Base-by-base conservation (phyloP, 1,284 basidiomycete species). In the Ustilago hordei region DNA sequence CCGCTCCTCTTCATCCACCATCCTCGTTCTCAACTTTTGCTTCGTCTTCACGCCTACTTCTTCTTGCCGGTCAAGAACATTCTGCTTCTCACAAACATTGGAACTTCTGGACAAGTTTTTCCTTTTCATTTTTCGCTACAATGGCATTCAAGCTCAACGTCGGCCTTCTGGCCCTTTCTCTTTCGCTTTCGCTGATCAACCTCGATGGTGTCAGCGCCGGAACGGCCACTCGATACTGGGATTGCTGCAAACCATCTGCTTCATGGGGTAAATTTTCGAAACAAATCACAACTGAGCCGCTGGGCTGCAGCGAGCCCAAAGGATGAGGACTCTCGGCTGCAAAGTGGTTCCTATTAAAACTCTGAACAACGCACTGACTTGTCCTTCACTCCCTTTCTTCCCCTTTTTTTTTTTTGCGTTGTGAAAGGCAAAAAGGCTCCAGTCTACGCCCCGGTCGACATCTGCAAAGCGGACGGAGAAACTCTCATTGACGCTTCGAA, bases 401-500 rank as follows among this genome's bases (percentile, higher is more conserved):
- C 23, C 23, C 3, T 8, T 45, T 1, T 45, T 17, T 17, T 9
- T 7, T 45, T 45, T 23, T 4, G n/a, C 11, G n/a, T 19, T 23
- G 43, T 19, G 2, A 28, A 28, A 62, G 32, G 5, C 3, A 31
- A 28, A 12, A 77, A 77, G 12, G 69, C 69, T 0, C 55, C 56
- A 0, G 66, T 69, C 2, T 72, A 64, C 31, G n/a, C 48, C 5
- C 66, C 69, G 0, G 69, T 77, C 31, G 69, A 72, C 45, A 48
- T 62, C n/a, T 77, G 75, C 66, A 38, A 69, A 36, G 54, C 59
- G 2, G 75, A 77, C 19, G 75, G 75, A n/a, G 64, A 64, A 0
- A 77, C 75, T 3, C 45, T 72, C 2, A 72, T 77, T 32, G 55
- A 57, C 8, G 8, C 45, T 12, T 19, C 31, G 6, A 19, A 55